A percentile compares a stretch with the other conserved stretches of the same genome.
phyloP scores from a whole-genome alignment of 148 eudicot species.

The Fagopyrum tataricum region DNA sequence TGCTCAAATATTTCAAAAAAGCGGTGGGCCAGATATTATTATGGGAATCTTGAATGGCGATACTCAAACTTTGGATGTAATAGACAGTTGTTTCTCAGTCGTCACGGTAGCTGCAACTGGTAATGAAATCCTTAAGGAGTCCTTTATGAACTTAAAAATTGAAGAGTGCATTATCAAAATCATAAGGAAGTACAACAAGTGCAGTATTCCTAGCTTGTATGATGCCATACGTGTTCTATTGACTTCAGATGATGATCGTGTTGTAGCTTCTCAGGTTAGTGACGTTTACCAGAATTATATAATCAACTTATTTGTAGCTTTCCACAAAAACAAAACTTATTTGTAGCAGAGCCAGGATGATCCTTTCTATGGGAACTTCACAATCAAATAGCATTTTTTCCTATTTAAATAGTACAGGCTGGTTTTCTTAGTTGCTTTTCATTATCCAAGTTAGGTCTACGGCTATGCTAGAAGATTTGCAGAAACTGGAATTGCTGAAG shows the following conservation, averaged over 20 bases:
- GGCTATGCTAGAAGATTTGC: constrained; percentile 89
- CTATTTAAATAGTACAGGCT: neutral
- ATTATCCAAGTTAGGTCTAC: constrained; percentile 47
- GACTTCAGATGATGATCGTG: constrained; percentile 87
- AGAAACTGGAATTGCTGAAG: constrained; percentile 74
- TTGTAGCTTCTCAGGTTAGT: constrained; percentile 92
- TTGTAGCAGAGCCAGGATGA: neutral
- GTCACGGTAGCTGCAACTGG: constrained; percentile 79
- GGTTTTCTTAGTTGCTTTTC: neutral
- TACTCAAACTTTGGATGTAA: constrained; percentile 30
- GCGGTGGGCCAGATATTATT: constrained; percentile 62
- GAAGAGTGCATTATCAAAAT: constrained; percentile 51
- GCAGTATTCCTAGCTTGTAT: constrained; percentile 45
- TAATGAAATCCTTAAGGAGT: constrained; percentile 84
- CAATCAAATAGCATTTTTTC: neutral
- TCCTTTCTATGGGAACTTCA: neutral
- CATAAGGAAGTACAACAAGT: constrained; percentile 32
- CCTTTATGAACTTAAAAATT: constrained; percentile 71
- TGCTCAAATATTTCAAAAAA: constrained; percentile 57
- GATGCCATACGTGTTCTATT: constrained; percentile 71
- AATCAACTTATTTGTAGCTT: neutral
- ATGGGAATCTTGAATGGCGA: constrained; percentile 36
- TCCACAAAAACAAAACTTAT: neutral
- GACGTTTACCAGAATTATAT: neutral
- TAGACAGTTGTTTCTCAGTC: constrained; percentile 64